Conservation (phyloP, 371 early-diverging fungal genomes). For the Mortierella polycephala region DNA sequence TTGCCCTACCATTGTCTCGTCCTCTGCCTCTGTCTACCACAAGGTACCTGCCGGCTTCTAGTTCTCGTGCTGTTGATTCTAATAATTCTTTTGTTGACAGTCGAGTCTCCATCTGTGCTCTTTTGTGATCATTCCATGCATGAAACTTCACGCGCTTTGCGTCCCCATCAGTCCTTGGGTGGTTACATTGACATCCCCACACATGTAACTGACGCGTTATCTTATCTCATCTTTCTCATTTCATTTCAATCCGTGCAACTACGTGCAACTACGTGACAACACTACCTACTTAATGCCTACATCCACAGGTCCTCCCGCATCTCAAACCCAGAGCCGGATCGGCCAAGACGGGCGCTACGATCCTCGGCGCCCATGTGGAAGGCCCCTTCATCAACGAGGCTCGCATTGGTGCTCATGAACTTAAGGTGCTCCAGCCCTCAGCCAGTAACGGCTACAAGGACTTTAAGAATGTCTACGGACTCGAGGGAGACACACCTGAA, state of each 20-base stretch:
- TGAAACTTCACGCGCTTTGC: background rate
- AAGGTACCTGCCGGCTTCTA: conserved; percentile 58
- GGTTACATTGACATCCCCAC: background rate
- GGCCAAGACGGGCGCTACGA: conserved; percentile 73
- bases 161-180: background rate
- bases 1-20: conserved; percentile 88
- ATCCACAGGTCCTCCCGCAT: conserved; percentile 67
- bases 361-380: conserved; percentile 87
- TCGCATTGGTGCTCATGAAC: conserved; percentile 85
- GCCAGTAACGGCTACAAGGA: conserved; percentile 76
- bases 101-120: background rate
- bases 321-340: conserved; percentile 77
- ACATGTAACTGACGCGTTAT: background rate
- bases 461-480: conserved; percentile 79
- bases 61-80: background rate
- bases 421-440: conserved; percentile 64
- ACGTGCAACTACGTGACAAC: background rate
- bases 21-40: conserved; percentile 75
- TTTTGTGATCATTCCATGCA: conserved; percentile 40
- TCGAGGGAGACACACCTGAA: conserved; percentile 52
- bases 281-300: background rate
- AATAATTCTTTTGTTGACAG: conserved; percentile 3
- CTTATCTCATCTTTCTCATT: background rate
- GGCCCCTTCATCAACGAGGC: conserved; percentile 83
- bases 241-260: background rate